phyloP scores from a whole-genome alignment of 2,329 filamentous ascomycete species.

The Teratosphaeria gauchensis region DNA sequence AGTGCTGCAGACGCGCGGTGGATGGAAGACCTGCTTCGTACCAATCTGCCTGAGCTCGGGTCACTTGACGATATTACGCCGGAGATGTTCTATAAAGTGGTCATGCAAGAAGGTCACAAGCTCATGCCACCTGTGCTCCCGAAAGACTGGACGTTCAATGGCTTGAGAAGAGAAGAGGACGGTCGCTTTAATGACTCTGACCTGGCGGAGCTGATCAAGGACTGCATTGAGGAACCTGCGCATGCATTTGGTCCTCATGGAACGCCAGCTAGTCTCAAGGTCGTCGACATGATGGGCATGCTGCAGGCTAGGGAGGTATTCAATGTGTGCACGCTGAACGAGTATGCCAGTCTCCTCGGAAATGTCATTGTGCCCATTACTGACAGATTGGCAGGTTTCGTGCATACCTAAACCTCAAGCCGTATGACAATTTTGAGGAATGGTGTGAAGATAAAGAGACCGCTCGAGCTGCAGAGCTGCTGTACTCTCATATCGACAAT shows the following conservation, averaged over 20 bases:
- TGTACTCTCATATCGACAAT: constrained; percentile 41
- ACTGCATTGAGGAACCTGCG: constrained; percentile 39
- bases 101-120: constrained; percentile 29
- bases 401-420: constrained; percentile 28
- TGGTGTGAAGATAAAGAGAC: constrained; percentile 29
- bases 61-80: constrained; percentile 35
- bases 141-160: constrained; percentile 32
- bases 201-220: constrained; percentile 36
- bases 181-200: constrained; percentile 36
- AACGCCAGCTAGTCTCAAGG: constrained; percentile 37
- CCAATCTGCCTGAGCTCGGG: constrained; percentile 28
- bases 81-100: constrained; percentile 34
- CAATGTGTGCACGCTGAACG: constrained; percentile 45
- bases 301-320: constrained; percentile 37
- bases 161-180: constrained; percentile 31
- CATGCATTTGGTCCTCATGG: constrained; percentile 43
- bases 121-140: constrained; percentile 24
- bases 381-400: constrained; percentile 20
- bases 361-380: background rate
- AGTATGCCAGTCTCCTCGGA: constrained; percentile 26
- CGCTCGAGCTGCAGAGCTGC: constrained; percentile 34
- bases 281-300: constrained; percentile 41
- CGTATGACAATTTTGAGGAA: constrained; percentile 27
- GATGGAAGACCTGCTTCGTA: constrained; percentile 34
- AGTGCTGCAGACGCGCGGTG: constrained; percentile 36